These are phyloP conservation scores for Lasiodiplodia gonubiensis DNA, from an alignment of 2,329 filamentous ascomycete genomes.

Conservation along the genomic window DNA sequence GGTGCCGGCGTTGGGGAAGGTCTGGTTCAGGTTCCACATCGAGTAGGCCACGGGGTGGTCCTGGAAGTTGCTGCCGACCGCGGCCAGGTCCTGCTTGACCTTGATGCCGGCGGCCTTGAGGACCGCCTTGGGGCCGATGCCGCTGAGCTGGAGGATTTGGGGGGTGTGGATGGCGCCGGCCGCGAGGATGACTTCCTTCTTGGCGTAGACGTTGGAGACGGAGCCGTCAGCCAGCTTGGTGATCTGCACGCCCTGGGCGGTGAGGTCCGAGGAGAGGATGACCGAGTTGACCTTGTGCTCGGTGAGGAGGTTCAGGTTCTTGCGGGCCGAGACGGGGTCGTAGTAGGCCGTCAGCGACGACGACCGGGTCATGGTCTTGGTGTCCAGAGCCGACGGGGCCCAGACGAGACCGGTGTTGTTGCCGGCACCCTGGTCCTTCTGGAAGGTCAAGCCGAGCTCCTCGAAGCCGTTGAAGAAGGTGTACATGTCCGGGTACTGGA, in stretches of 20 bases:
- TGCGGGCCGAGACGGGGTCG: constrained; percentile 32
- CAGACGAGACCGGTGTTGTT: constrained; percentile 26
- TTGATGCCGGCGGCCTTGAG: constrained; percentile 33
- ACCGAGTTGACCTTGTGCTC: constrained; percentile 32
- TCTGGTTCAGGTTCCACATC: constrained; percentile 3
- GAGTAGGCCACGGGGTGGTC: constrained; percentile 28
- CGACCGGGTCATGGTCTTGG: constrained; percentile 26
- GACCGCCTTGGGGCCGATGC: constrained; percentile 38
- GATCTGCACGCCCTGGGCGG: constrained; percentile 17
- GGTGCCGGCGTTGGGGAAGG: constrained; percentile 11
- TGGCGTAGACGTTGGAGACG: constrained; percentile 29
- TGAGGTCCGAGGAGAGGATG: constrained; percentile 6
- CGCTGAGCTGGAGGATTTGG: constrained; percentile 39
- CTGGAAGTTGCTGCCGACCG: constrained; percentile 30
- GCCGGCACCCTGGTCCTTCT: constrained; percentile 30
- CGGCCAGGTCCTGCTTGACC: constrained; percentile 36
- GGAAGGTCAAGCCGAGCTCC: constrained; percentile 26
- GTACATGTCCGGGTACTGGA: constrained; percentile 38
- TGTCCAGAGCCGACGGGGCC: constrained; percentile 28
- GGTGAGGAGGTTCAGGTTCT: constrained; percentile 22
- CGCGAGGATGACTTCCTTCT: constrained; percentile 36
- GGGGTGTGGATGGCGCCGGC: constrained; percentile 38
- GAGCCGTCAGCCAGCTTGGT: constrained; percentile 30
- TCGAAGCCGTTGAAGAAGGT: constrained; percentile 24
- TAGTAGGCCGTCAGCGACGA: constrained; percentile 24